Evolutionary conservation across 2,329 filamentous ascomycete species (phyloP).

Genomic region (Fusarium longipes): DNA sequence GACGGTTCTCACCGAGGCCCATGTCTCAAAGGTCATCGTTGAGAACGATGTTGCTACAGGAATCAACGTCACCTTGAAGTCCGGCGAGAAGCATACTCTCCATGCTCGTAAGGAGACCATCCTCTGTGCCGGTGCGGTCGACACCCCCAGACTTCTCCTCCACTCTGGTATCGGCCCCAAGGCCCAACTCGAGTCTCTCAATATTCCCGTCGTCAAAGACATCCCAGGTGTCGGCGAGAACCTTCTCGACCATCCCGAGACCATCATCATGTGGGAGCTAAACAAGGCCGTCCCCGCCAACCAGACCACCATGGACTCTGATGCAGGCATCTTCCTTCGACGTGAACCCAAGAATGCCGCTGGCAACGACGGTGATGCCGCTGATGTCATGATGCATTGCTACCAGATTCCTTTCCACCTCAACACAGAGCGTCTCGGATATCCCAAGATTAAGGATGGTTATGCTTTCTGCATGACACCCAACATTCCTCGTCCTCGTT

Average conservation of each 20-base stretch:
- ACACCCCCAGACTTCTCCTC: constrained; percentile 77
- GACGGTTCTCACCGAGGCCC: constrained; percentile 87
- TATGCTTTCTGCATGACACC: constrained; percentile 95
- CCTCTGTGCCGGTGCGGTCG: constrained; percentile 81
- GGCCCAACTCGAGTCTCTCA: constrained; percentile 63
- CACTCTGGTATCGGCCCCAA: constrained; percentile 68
- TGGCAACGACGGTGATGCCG: constrained; percentile 76
- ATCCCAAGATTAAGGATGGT: constrained; percentile 69
- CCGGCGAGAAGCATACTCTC: constrained; percentile 65
- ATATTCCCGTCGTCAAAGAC: constrained; percentile 66
- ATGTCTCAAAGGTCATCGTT: constrained; percentile 85
- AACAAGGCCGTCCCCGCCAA: constrained; percentile 79
- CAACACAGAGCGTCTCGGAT: constrained; percentile 85
- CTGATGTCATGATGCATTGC: constrained; percentile 96
- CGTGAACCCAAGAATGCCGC: constrained; percentile 76
- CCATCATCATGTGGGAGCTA: constrained; percentile 78
- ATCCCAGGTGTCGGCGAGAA: constrained; percentile 71
- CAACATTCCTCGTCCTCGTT: constrained; percentile 86
- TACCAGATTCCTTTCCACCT: constrained; percentile 94
- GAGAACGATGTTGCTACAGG: constrained; percentile 76
- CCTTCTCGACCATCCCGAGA: constrained; percentile 70
- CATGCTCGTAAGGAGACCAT: constrained; percentile 80
- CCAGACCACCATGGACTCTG: constrained; percentile 91
- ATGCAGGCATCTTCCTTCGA: constrained; percentile 88
- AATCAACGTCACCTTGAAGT: constrained; percentile 71